Evolutionary conservation across 2,329 filamentous ascomycete species (phyloP).

Genomic region (Calycina herbarum): DNA sequence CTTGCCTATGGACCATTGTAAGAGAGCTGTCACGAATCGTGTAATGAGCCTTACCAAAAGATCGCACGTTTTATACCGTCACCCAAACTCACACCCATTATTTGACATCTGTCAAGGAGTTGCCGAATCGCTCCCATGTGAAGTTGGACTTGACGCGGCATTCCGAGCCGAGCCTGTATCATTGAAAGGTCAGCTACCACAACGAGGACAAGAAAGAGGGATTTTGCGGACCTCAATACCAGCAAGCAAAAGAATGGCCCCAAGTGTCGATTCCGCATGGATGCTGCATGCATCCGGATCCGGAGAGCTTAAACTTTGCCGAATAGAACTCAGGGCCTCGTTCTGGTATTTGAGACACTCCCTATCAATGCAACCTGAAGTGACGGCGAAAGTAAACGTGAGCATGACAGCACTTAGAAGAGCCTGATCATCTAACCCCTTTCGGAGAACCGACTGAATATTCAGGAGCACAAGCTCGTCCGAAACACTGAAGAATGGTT

Average conservation of each 20-base stretch:
- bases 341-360: conserved; percentile 42
- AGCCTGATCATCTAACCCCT: conserved; percentile 39
- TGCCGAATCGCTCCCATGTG: conserved; percentile 43
- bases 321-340: conserved; percentile 38
- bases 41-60: conserved; percentile 41
- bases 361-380: conserved; percentile 30
- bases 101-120: conserved; percentile 39
- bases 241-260: conserved; percentile 45
- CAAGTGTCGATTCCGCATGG: conserved; percentile 35
- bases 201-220: background rate
- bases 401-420: conserved; percentile 44
- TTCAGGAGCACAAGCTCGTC: conserved; percentile 43
- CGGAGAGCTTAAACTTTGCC: conserved; percentile 38
- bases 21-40: conserved; percentile 13
- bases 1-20: conserved; percentile 40
- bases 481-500: conserved; percentile 42
- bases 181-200: conserved; percentile 11
- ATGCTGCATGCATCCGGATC: conserved; percentile 38
- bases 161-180: conserved; percentile 41
- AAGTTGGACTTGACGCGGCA: conserved; percentile 42
- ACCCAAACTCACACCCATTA: conserved; percentile 36
- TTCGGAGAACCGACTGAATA: conserved; percentile 40
- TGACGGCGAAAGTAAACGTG: conserved; percentile 39
- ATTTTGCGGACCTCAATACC: conserved; percentile 42
- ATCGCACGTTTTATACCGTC: conserved; percentile 47